These are phyloP conservation scores for Urostyla sp. DNA, from an alignment of 73 alveolate species.

Conservation along the genomic window DNA sequence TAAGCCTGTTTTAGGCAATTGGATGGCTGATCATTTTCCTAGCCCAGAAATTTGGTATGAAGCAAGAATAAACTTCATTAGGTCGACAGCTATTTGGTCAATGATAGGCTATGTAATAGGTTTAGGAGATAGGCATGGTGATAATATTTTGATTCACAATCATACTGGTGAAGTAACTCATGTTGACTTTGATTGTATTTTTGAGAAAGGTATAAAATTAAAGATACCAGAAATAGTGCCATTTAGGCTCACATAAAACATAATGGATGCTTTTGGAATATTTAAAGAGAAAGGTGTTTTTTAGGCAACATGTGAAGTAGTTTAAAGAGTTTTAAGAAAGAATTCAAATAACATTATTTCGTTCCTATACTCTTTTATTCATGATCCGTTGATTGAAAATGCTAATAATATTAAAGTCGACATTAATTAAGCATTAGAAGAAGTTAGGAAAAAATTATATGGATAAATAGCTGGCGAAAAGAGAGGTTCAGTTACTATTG, in stretches of 20 bases:
- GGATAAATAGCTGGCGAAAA: slow-evolving; percentile 71
- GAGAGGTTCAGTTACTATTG: slow-evolving; percentile 63
- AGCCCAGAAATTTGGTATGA: slow-evolving; percentile 89
- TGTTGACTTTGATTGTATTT: slow-evolving; percentile 97
- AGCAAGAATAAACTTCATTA: slow-evolving; percentile 83
- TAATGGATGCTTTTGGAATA: slow-evolving; percentile 91
- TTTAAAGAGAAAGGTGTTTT: slow-evolving; percentile 93
- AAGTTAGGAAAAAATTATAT: slow-evolving; percentile 70
- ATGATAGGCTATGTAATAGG: slow-evolving; percentile 94
- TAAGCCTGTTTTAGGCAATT: slow-evolving; percentile 78
- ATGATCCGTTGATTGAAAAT: slow-evolving; percentile 82
- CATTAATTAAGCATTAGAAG: slow-evolving; percentile 51
- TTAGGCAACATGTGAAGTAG: slow-evolving; percentile 77
- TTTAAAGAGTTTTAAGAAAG: slow-evolving; percentile 75
- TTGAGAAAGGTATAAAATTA: slow-evolving; percentile 89
- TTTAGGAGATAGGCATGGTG: slow-evolving; percentile 98
- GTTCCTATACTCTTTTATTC: slow-evolving; percentile 77
- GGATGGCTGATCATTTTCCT: slow-evolving; percentile 78
- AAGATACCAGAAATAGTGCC: slow-evolving; percentile 97
- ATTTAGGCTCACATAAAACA: slow-evolving; percentile 93
- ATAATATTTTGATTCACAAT: slow-evolving; percentile 87
- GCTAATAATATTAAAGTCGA: slow-evolving; percentile 58
- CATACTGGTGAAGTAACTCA: slow-evolving; percentile 89
- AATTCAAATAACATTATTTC: slow-evolving; percentile 74
- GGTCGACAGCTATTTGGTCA: slow-evolving; percentile 95